Percentiles rank a stretch among this genome's conserved stretches.
These are phyloP conservation scores for Marsdenia floribunda DNA, from an alignment of 257 asterid species.

Conservation along the genomic window DNA sequence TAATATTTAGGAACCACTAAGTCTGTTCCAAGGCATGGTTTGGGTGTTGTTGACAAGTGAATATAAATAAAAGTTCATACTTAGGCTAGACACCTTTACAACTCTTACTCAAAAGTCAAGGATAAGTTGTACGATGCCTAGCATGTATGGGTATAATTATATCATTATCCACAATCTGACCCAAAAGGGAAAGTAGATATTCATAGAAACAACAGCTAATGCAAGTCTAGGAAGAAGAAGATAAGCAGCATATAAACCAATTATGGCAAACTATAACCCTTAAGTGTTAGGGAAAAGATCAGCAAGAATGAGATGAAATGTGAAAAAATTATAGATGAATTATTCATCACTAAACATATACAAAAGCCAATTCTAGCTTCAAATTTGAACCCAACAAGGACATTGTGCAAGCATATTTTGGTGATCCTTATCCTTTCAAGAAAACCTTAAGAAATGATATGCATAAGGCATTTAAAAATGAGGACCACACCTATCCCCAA, in stretches of 20 bases:
- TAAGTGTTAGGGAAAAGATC: not conserved
- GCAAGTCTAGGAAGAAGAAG: not conserved
- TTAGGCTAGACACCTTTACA: not conserved
- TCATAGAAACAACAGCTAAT: not conserved
- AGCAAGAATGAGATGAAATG: not conserved
- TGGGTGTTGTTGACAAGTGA: not conserved
- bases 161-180: not conserved
- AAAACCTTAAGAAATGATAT: not conserved
- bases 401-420: not conserved
- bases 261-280: not conserved
- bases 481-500: conserved; percentile 59
- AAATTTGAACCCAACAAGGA: not conserved
- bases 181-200: not conserved
- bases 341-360: not conserved
- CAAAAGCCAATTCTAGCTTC: not conserved
- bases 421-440: not conserved
- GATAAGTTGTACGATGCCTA: not conserved
- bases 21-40: not conserved
- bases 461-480: not conserved
- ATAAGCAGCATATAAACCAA: not conserved
- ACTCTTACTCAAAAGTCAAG: not conserved
- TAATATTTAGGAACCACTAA: not conserved
- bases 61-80: not conserved
- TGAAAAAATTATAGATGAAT: not conserved
- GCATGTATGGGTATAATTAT: not conserved